phyloP scores from a whole-genome alignment of 2,329 filamentous ascomycete genomes.

The Peltaster fructicola region DNA sequence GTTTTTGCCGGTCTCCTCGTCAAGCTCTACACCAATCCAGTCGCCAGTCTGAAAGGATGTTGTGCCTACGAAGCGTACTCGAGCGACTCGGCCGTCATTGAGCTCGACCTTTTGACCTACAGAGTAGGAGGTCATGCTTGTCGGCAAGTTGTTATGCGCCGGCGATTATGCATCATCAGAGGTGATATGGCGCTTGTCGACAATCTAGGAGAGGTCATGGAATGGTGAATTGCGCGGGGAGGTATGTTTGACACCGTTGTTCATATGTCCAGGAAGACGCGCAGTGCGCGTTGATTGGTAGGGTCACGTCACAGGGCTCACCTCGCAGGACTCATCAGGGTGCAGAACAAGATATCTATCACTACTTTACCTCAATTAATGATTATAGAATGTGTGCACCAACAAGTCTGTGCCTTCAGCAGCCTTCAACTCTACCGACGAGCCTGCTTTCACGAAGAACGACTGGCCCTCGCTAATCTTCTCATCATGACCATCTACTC shows the following conservation, averaged over 20 bases:
- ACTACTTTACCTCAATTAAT: too few species aligned
- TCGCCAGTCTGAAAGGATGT: slow-evolving; percentile 66
- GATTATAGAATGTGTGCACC: too few species aligned
- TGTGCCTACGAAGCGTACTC: slow-evolving; percentile 64
- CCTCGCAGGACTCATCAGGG: too few species aligned
- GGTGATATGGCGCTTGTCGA: neutral
- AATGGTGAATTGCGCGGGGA: neutral
- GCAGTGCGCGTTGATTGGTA: neutral
- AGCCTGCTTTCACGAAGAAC: slow-evolving; percentile 47
- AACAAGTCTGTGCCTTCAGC: too few species aligned
- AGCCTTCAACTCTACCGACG: slow-evolving; percentile 29
- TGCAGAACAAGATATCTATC: too few species aligned
- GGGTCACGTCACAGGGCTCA: too few species aligned
- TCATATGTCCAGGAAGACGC: slow-evolving; percentile 1
- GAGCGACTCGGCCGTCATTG: slow-evolving; percentile 56
- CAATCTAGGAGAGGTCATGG: neutral
- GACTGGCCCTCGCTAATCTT: slow-evolving; percentile 44
- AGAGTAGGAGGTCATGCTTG: slow-evolving; percentile 17
- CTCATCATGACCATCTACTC: slow-evolving; percentile 33
- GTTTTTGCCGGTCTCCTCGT: slow-evolving; percentile 72
- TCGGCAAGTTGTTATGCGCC: slow-evolving; percentile 4
- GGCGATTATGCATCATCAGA: neutral
- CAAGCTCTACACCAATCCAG: slow-evolving; percentile 82
- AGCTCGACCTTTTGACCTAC: slow-evolving; percentile 62
- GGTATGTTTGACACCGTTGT: neutral